A percentile compares a stretch with the other conserved stretches of the same genome.
Evolutionary conservation across 371 early-diverging fungal species (phyloP).

Genomic region (Mortierella sp.): DNA sequence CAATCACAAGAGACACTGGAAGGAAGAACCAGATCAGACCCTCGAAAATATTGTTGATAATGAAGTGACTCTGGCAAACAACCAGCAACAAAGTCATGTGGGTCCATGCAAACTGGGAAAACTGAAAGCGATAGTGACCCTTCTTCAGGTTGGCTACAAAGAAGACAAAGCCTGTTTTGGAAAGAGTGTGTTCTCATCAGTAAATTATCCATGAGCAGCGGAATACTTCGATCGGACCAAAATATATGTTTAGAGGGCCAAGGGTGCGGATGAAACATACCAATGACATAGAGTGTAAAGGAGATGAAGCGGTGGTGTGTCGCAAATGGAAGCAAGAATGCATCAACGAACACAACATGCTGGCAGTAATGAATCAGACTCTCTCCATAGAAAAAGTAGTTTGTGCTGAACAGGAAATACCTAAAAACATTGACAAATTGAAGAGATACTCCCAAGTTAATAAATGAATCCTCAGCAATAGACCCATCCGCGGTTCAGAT

Average conservation of each 20-base stretch:
- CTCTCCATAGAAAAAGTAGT: constrained; percentile 95
- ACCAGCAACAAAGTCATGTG: constrained; percentile 95
- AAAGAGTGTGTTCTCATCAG: background rate
- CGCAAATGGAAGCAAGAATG: constrained; percentile 84
- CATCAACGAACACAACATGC: constrained; percentile 80
- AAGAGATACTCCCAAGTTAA: background rate
- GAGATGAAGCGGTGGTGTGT: constrained; percentile 96
- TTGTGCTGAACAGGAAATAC: constrained; percentile 86
- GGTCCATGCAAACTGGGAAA: constrained; percentile 95
- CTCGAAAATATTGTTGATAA: constrained; percentile 96
- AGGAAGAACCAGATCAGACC: constrained; percentile 98
- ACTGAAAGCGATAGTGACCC: constrained; percentile 89
- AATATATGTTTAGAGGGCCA: background rate
- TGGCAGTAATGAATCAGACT: constrained; percentile 90
- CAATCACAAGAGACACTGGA: constrained; percentile 93
- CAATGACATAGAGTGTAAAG: constrained; percentile 86
- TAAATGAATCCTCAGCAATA: background rate
- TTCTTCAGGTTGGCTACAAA: constrained; percentile 95
- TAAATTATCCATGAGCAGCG: background rate
- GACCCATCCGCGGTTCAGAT: background rate
- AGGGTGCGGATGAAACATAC: constrained; percentile 47
- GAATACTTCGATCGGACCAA: background rate
- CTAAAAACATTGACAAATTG: constrained; percentile 38
- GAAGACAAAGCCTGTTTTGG: constrained; percentile 80
- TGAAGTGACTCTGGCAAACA: constrained; percentile 90